Base-by-base conservation (phyloP, 768 basidiomycete species). In the Boletus pseudopeckii region DNA sequence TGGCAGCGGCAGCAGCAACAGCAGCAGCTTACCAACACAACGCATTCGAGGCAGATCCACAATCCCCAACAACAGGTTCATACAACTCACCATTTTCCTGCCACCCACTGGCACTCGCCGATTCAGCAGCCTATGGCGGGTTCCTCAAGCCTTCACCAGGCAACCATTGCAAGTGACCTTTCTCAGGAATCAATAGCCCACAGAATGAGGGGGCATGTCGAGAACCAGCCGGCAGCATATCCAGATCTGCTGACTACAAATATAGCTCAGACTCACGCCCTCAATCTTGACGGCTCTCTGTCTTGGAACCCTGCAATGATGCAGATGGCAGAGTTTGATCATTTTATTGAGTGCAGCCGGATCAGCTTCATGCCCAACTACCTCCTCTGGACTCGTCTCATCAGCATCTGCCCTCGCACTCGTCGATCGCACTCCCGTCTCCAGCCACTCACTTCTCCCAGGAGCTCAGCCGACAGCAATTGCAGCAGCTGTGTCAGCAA, bases 281-380 rank as follows among this genome's bases (percentile, higher is more conserved):
- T 58, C 83, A 86, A 65, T 88, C 85, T 74, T 80, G 89, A 62
- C 75, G 89, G 56, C 83, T 91, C 80, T 79, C 85, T 71, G 85
- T 91, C 80, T 81, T 90, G 87, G 89, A 91, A 61, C 85, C 91
- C 79, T 90, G 88, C 81, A 89, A 90, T 80, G 86, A 87, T 76
- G 67, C 75, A 67, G 72, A 74, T 73, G 65, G 69, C 59, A 64
- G 72, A 69, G 50, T 73, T 72, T 76, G 75, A 73, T 57, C 76
- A 71, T 80, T 77, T 58, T 80, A 79, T 56, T 72, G 17, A 54
- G 59, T 66, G 59, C 68, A 57, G 26, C 62, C 56, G 66, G 68
- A 65, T 57, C 62, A 59, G 59, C 63, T 61, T 69, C 74, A 69
- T 70, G 76, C 34, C 77, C 77, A 50, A 71, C 68, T 59, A 79